Conservation (phyloP, 2,329 filamentous ascomycete species). For the Metarhizium brunneum region DNA sequence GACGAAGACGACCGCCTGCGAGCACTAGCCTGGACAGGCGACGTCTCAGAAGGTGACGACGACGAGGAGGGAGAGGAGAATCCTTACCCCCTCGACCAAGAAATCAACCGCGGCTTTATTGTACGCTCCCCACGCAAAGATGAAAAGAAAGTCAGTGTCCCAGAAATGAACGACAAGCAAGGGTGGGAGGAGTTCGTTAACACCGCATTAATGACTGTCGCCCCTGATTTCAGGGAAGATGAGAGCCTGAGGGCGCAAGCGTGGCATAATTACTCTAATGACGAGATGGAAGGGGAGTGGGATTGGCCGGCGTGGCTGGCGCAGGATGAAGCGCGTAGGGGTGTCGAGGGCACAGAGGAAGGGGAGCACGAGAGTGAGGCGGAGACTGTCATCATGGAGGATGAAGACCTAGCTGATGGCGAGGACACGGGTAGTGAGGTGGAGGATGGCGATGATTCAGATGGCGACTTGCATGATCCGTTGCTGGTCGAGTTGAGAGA, state of each 20-base stretch:
- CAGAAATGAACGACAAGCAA: slow-evolving; percentile 8
- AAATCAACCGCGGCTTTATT: slow-evolving; percentile 23
- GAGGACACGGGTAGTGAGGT: slow-evolving; percentile 2
- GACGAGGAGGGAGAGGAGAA: neutral
- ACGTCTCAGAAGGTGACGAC: slow-evolving; percentile 11
- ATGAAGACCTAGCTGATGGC: slow-evolving; percentile 6
- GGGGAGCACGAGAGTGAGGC: slow-evolving; percentile 8
- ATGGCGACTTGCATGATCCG: neutral
- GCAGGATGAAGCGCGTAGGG: slow-evolving; percentile 6
- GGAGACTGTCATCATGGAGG: slow-evolving; percentile 1
- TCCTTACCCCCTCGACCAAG: slow-evolving; percentile 20
- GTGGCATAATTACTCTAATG: slow-evolving; percentile 11
- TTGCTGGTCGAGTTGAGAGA: neutral
- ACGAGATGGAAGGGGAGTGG: slow-evolving; percentile 9
- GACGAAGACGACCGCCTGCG: slow-evolving; percentile 26
- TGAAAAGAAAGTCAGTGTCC: slow-evolving; percentile 5
- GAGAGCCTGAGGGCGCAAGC: slow-evolving; percentile 15
- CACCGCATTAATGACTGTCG: slow-evolving; percentile 14
- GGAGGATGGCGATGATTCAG: slow-evolving; percentile 2
- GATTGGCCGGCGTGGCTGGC: slow-evolving; percentile 14
- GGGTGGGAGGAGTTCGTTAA: slow-evolving; percentile 20
- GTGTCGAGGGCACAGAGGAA: neutral
- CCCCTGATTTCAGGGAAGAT: slow-evolving; percentile 14
- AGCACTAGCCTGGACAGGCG: slow-evolving; percentile 23
- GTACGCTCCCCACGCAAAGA: slow-evolving; percentile 10